Base-by-base conservation (phyloP, 257 asterid species). In the Nicotiana attenuata region DNA sequence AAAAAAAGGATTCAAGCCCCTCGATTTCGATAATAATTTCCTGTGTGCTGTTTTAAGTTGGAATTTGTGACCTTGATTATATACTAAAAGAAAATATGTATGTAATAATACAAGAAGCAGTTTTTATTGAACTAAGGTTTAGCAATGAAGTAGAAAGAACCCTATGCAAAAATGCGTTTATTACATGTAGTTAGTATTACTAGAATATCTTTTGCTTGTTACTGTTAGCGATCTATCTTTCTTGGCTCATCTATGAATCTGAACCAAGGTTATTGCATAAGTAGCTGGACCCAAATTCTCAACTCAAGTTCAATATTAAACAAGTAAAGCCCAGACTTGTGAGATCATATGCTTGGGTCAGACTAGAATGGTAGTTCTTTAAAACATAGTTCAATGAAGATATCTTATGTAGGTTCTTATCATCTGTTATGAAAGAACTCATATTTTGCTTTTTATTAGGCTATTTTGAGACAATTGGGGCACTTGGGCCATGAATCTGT, bases 401-500 rank as follows among this genome's bases (percentile, higher is more conserved):
- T 38, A 69, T 20, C 22, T n/a, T 69, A 69, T n/a, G 13, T 41
- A 20, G 57, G 47, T 41, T 41, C 11, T 41, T 41, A 41, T 41
- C 47, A 41, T 41, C 59, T 45, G 24, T 22, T 33, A 31, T 73
- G 79, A 15, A 50, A 47, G 63, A 50, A n/a, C 79, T 73, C 61
- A 22, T 73, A 26, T 73, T 50, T 2, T 47, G 7, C 63, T 83
- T 65, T 67, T 80, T 80, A 76, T 77, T 93, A 96, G 99, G 89
- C 96, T n/a, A 91, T 96, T 73, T 91, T 96, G 75, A 90, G 97
- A 82, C 97, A 94, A 63, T 88, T 96, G 76, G 97, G 97, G 67
- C 98, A 92, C 71, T 87, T 96, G 86, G 99, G 97, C 35, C 93
- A 92, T 86, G 97, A 91, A 82, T 93, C 91, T 29, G 83, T 92